Percentiles rank a stretch among this genome's conserved stretches.
Evolutionary conservation across 2,329 filamentous ascomycete genomes (phyloP).

Genomic region (Parastagonospora avenae): DNA sequence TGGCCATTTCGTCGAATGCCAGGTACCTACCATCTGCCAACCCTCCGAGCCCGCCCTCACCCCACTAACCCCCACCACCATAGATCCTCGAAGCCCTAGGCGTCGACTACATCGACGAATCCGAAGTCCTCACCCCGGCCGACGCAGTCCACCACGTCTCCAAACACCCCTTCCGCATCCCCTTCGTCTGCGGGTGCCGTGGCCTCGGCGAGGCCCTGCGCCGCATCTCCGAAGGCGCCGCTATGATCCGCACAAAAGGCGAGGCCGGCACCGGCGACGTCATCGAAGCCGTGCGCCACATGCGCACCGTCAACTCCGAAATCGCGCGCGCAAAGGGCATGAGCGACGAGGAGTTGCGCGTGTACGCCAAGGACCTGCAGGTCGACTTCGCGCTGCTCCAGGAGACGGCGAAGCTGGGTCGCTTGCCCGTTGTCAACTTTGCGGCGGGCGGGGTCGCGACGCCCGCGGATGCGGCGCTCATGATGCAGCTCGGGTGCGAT

Average conservation of each 20-base stretch:
- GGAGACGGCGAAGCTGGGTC: slow-evolving; percentile 83
- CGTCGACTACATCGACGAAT: slow-evolving; percentile 98
- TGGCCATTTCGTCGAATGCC: slow-evolving; percentile 97
- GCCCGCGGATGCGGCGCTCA: slow-evolving; percentile 91
- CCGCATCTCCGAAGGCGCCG: slow-evolving; percentile 88
- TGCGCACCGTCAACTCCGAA: slow-evolving; percentile 84
- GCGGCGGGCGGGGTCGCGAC: slow-evolving; percentile 99
- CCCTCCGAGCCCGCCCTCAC: background rate
- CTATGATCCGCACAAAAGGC: slow-evolving; percentile 99
- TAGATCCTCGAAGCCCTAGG: slow-evolving; percentile 92
- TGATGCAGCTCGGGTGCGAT: slow-evolving; percentile 99
- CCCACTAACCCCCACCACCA: background rate
- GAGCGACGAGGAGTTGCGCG: slow-evolving; percentile 73
- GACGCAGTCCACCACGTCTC: slow-evolving; percentile 91
- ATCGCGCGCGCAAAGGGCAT: slow-evolving; percentile 73
- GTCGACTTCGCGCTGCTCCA: slow-evolving; percentile 78
- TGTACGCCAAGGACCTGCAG: slow-evolving; percentile 80
- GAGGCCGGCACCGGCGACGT: slow-evolving; percentile 97
- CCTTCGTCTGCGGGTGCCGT: slow-evolving; percentile 95
- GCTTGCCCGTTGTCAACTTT: slow-evolving; percentile 96
- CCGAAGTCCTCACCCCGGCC: slow-evolving; percentile 94
- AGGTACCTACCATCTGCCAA: slow-evolving; percentile 53
- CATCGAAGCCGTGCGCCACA: slow-evolving; percentile 94
- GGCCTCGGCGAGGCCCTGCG: slow-evolving; percentile 92
- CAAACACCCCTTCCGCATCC: slow-evolving; percentile 80